phyloP scores from a whole-genome alignment of 116 monocot genomes.

The Papilionanthe hybrid region DNA sequence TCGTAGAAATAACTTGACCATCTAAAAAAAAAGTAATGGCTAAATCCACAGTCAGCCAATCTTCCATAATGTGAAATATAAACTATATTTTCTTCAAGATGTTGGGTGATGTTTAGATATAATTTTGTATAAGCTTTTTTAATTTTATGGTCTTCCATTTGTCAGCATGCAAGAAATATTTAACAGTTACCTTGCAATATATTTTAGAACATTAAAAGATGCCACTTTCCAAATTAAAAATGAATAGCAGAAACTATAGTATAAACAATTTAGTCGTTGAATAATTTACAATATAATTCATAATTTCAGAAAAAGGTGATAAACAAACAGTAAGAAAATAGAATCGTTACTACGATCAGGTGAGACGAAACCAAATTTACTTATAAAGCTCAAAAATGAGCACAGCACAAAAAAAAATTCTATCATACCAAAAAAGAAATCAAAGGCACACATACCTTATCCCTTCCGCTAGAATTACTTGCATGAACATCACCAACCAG shows the following conservation, averaged over 20 bases:
- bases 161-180: neutral
- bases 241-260: neutral
- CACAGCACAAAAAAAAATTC: neutral
- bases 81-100: neutral
- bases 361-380: neutral
- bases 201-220: neutral
- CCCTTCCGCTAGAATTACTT: slow-evolving; percentile 73
- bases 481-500: slow-evolving; percentile 99
- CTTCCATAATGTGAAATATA: neutral
- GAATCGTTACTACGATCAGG: neutral
- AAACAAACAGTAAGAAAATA: neutral
- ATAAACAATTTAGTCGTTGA: neutral
- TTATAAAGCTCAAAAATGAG: neutral
- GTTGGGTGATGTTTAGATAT: neutral
- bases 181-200: neutral
- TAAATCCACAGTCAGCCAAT: neutral
- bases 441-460: slow-evolving; percentile 54
- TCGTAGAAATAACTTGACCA: too few relatives aligned
- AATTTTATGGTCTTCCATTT: neutral
- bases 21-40: neutral
- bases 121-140: neutral
- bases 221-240: neutral
- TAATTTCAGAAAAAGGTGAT: neutral
- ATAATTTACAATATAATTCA: neutral
- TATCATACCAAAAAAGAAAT: neutral